phyloP scores from a whole-genome alignment of 345 rosid genomes.

The Melaleuca alternifolia region DNA sequence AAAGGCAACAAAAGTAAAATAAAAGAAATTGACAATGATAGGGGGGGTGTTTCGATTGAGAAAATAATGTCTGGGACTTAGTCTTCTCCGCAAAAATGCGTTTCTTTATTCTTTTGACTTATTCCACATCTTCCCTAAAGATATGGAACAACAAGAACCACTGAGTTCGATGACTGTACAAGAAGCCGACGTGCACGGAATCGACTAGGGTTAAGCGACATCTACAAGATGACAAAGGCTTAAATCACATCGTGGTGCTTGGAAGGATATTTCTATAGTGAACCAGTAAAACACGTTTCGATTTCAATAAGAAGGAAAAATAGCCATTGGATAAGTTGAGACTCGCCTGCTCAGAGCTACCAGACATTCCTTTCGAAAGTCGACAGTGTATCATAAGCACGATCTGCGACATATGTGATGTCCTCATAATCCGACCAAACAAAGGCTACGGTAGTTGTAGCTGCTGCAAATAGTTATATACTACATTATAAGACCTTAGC shows the following conservation, averaged over 20 bases:
- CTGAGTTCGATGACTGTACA: not conserved
- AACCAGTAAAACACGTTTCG: not conserved
- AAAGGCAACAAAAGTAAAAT: not conserved
- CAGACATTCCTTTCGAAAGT: not conserved
- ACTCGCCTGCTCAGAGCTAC: not conserved
- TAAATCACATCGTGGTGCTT: not conserved
- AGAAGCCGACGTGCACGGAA: not conserved
- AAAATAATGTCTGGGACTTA: not conserved
- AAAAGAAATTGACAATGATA: not conserved
- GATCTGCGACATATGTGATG: not conserved
- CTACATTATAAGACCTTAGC: not conserved
- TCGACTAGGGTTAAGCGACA: not conserved
- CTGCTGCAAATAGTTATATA: not conserved
- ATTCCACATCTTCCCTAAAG: not conserved
- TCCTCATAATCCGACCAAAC: not conserved
- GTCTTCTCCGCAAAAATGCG: not conserved
- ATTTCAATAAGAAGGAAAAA: not conserved
- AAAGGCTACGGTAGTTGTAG: not conserved
- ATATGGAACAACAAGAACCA: not conserved
- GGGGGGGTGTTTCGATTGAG: not conserved
- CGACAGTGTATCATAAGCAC: not conserved
- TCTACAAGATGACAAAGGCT: not conserved
- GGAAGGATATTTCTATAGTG: not conserved
- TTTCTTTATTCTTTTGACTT: not conserved
- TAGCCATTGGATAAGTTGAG: not conserved